Conservation (phyloP, 192 early-diverging fungal species). For the Rhizophlyctis rosea region DNA sequence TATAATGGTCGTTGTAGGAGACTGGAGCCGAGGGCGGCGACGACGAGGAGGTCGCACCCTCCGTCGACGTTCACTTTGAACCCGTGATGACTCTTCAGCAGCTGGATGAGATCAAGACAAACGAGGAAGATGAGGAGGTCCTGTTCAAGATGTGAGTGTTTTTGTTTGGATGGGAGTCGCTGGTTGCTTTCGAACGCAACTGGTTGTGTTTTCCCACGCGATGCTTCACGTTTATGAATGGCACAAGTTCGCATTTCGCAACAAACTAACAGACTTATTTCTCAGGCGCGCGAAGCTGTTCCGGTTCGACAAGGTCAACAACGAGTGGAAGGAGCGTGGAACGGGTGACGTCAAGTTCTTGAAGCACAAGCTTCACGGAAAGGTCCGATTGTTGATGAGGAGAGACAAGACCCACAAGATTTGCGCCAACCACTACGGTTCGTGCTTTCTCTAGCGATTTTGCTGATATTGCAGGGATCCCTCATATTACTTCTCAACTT, state of each 20-base stretch:
- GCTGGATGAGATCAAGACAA: constrained; percentile 85
- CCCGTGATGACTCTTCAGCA: constrained; percentile 92
- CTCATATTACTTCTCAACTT: no score
- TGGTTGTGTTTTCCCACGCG: no score
- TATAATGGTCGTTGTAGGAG: background rate
- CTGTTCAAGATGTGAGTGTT: constrained; percentile 87
- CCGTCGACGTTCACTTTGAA: constrained; percentile 91
- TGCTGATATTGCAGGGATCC: no score
- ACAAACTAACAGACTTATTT: no score
- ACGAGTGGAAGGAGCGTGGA: constrained; percentile 99
- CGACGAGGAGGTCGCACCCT: constrained; percentile 78
- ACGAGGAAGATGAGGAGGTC: constrained; percentile 92
- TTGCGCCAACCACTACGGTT: constrained; percentile 95
- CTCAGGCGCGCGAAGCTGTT: constrained; percentile 93
- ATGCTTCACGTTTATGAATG: constrained; percentile 13
- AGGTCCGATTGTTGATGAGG: constrained; percentile 97
- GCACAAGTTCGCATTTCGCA: no score
- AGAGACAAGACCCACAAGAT: constrained; percentile 98
- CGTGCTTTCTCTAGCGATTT: no score
- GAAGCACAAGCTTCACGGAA: constrained; percentile 84
- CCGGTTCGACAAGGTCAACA: constrained; percentile 87
- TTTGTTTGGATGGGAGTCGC: no score
- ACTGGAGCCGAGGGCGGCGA: constrained; percentile 17
- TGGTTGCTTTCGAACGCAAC: no score
- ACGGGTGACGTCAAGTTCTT: constrained; percentile 96